Conservation (phyloP, 2,329 filamentous ascomycete species). For the Fusarium papillatum region DNA sequence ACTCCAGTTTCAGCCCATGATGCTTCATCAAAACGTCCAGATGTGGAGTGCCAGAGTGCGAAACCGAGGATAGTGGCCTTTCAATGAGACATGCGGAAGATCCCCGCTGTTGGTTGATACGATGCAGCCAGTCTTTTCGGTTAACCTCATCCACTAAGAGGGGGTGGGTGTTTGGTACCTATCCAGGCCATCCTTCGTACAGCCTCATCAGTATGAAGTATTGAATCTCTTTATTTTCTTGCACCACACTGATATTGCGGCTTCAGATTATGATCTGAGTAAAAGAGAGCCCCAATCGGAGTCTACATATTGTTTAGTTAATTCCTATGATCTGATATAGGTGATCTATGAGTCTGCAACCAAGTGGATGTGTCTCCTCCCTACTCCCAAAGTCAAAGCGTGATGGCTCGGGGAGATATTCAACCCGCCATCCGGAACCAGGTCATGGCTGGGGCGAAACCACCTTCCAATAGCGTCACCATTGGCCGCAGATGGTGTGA, state of each 20-base stretch:
- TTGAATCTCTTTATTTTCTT: neutral
- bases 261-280: neutral
- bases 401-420: neutral
- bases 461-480: slow-evolving; percentile 10
- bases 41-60: neutral
- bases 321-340: neutral
- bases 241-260: neutral
- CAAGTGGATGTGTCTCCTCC: neutral
- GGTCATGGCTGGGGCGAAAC: neutral
- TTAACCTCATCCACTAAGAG: neutral
- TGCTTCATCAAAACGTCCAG: slow-evolving; percentile 1
- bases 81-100: neutral
- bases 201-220: neutral
- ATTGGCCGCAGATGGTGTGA: neutral
- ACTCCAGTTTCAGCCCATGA: slow-evolving; percentile 11
- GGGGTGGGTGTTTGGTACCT: neutral
- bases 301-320: neutral
- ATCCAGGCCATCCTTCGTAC: neutral
- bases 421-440: neutral
- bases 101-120: neutral
- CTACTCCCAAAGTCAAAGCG: neutral
- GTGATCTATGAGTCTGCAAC: neutral
- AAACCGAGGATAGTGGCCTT: neutral
- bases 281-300: neutral
- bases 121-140: neutral